These are phyloP conservation scores for Capillidium heterosporum DNA, from an alignment of 371 early-diverging fungal genomes.

Conservation along the genomic window DNA sequence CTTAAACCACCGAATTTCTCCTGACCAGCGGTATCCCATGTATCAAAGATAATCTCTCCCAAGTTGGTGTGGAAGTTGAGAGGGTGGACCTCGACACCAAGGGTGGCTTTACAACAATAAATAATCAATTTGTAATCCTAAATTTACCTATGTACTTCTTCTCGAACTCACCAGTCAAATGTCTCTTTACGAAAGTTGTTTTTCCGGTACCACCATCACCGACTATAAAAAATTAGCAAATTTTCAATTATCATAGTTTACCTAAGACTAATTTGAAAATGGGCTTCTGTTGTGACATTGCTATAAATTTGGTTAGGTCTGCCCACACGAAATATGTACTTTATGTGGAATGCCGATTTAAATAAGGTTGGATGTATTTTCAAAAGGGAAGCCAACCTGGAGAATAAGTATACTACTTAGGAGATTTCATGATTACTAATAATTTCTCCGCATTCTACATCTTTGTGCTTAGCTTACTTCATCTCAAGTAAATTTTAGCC, in stretches of 20 bases:
- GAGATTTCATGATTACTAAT: too few relatives aligned
- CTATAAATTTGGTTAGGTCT: too few relatives aligned
- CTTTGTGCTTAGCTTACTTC: too few relatives aligned
- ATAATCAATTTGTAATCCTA: constrained; percentile 8
- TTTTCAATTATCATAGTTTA: constrained; percentile 12
- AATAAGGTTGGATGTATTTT: too few relatives aligned
- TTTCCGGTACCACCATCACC: constrained; percentile 99
- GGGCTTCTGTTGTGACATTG: constrained; percentile 14
- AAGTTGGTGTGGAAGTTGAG: constrained; percentile 95
- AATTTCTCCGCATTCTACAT: too few relatives aligned
- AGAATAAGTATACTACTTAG: too few relatives aligned
- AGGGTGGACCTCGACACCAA: constrained; percentile 99
- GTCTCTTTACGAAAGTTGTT: constrained; percentile 99
- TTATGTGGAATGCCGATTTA: too few relatives aligned
- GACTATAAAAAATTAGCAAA: constrained; percentile 28
- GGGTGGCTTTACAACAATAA: constrained; percentile 61
- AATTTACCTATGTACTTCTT: constrained; percentile 95
- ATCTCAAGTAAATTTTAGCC: too few relatives aligned
- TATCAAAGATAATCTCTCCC: constrained; percentile 92
- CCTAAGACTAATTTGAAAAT: constrained; percentile 75
- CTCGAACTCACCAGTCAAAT: constrained; percentile 99
- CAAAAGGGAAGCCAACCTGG: too few relatives aligned
- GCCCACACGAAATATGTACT: too few relatives aligned
- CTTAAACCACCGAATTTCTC: constrained; percentile 99
- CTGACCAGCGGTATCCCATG: constrained; percentile 99